These are phyloP conservation scores for Serpula lacrymans DNA, from an alignment of 768 basidiomycete species.

Conservation along the genomic window DNA sequence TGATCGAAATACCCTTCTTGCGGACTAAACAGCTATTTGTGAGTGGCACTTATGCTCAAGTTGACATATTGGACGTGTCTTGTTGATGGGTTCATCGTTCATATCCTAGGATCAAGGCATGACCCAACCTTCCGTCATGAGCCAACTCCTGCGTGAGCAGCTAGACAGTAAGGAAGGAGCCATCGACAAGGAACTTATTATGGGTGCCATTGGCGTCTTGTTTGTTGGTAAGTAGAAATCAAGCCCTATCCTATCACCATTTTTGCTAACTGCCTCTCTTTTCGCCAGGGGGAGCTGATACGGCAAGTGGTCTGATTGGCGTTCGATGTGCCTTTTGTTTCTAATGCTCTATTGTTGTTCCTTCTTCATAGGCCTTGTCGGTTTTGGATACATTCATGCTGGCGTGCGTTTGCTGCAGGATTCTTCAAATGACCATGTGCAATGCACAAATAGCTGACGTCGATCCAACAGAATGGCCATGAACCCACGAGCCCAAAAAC, in stretches of 20 bases:
- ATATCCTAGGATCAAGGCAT: no score
- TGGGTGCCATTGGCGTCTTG: no score
- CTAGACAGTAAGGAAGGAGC: no score
- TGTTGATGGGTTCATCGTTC: background rate
- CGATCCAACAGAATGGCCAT: conserved; percentile 51
- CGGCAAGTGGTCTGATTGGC: conserved; percentile 12
- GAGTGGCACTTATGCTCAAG: conserved; percentile 20
- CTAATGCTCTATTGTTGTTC: conserved; percentile 46
- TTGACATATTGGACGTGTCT: conserved; percentile 27
- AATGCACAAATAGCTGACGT: no score
- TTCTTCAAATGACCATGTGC: no score
- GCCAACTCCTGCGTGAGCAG: background rate
- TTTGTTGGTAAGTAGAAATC: no score
- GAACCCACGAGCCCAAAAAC: conserved; percentile 45
- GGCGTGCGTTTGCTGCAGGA: no score
- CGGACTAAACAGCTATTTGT: conserved; percentile 48
- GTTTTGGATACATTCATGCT: no score
- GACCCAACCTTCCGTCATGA: background rate
- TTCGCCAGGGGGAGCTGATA: conserved; percentile 21
- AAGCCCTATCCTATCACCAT: no score
- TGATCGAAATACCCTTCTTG: conserved; percentile 32
- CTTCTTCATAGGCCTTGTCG: no score
- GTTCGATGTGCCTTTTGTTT: conserved; percentile 39
- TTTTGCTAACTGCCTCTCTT: no score
- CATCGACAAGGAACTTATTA: conserved; percentile 6